Percentiles rank a stretch among this genome's conserved stretches.
Evolutionary conservation across 2,329 filamentous ascomycete genomes (phyloP).

Genomic region (Scedosporium aurantiacum): DNA sequence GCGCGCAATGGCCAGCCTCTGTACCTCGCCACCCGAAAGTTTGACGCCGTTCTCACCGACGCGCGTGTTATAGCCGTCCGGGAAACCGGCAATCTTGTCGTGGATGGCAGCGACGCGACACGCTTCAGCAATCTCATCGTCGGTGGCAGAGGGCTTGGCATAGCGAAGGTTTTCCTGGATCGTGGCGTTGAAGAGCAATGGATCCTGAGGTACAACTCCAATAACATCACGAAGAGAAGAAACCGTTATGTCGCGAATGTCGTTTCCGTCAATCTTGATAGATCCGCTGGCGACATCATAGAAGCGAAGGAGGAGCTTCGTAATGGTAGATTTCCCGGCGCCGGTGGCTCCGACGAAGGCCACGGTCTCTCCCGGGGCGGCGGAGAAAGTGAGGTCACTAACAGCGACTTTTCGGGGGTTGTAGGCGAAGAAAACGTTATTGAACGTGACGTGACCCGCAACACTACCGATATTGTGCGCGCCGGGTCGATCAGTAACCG

Average conservation of each 20-base stretch:
- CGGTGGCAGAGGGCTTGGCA: conserved; percentile 47
- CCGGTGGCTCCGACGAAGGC: conserved; percentile 53
- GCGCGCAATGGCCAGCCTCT: conserved; percentile 36
- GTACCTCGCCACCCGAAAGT: conserved; percentile 39
- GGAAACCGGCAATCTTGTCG: conserved; percentile 49
- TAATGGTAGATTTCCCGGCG: conserved; percentile 49
- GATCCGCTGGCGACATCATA: conserved; percentile 45
- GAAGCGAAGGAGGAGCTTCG: conserved; percentile 49
- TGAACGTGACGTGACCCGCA: no score
- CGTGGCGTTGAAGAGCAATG: conserved; percentile 51
- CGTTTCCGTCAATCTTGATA: conserved; percentile 47
- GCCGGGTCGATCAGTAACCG: no score
- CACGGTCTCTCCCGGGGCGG: conserved; percentile 41
- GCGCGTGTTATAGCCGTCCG: conserved; percentile 35
- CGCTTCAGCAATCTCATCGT: conserved; percentile 48
- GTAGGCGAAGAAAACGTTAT: no score
- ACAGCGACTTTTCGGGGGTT: conserved; percentile 28
- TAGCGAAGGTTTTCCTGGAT: conserved; percentile 57
- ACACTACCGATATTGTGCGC: no score
- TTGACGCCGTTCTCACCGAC: conserved; percentile 38
- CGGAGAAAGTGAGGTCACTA: conserved; percentile 34
- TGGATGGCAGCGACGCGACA: conserved; percentile 53
- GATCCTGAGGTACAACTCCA: conserved; percentile 55
- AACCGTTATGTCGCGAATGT: conserved; percentile 47
- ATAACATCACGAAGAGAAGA: conserved; percentile 46